These are phyloP conservation scores for Fragilariopsis cylindrus DNA, from an alignment of 108 stramenopile genomes.

Conservation along the genomic window DNA sequence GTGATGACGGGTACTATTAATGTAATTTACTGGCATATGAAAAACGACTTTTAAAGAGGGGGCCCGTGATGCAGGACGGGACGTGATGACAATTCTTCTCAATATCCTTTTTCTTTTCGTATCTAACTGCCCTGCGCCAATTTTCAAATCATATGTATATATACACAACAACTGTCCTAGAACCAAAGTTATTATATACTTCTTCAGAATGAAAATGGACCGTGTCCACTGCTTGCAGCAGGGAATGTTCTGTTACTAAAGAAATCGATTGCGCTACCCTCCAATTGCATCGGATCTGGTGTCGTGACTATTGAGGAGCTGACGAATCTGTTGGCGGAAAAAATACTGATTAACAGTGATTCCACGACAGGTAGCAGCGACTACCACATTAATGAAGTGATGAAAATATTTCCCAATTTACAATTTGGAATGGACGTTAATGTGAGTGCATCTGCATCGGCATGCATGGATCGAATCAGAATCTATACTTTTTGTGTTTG, in stretches of 20 bases:
- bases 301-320: slow-evolving; percentile 78
- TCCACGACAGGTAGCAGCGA: slow-evolving; percentile 14
- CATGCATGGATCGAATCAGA: no score
- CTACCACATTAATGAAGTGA: slow-evolving; percentile 72
- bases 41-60: background rate
- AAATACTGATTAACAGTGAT: slow-evolving; percentile 39
- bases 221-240: slow-evolving; percentile 95
- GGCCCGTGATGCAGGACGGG: background rate
- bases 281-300: slow-evolving; percentile 47
- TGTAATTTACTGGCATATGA: no score
- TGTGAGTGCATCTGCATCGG: background rate
- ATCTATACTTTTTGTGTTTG: no score
- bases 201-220: slow-evolving; percentile 91
- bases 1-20: background rate
- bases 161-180: slow-evolving; percentile 1
- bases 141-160: background rate
- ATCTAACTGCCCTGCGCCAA: slow-evolving; percentile 4
- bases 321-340: slow-evolving; percentile 67
- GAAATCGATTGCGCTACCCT: slow-evolving; percentile 64
- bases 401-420: slow-evolving; percentile 83
- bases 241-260: slow-evolving; percentile 90
- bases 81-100: background rate
- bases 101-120: background rate
- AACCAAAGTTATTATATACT: slow-evolving; percentile 50
- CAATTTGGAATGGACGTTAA: slow-evolving; percentile 98